Percentiles rank a stretch among this genome's conserved stretches.
Evolutionary conservation across 306 rosid genomes (phyloP).

Genomic region (Delonix regia): DNA sequence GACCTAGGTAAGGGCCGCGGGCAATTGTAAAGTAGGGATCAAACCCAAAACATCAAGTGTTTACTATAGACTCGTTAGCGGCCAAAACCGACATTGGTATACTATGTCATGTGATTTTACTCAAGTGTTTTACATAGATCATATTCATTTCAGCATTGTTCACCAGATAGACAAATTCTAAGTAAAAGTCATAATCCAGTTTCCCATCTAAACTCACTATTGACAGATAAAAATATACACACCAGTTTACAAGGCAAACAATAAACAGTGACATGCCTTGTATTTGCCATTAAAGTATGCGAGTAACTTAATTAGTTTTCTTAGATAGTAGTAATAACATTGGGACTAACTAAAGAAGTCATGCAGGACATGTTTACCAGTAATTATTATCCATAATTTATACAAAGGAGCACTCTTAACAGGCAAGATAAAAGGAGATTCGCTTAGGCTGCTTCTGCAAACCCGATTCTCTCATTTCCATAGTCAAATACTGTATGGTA

Average conservation of each 20-base stretch:
- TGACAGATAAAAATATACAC: background rate
- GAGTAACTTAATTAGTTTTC: background rate
- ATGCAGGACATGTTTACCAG: background rate
- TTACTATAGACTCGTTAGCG: too few species aligned
- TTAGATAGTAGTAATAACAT: background rate
- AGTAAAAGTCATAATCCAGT: too few species aligned
- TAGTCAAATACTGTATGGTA: slow-evolving; percentile 71
- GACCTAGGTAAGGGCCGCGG: too few species aligned
- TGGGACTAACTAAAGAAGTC: background rate
- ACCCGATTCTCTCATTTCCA: slow-evolving; percentile 64
- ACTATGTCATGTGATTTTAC: too few species aligned
- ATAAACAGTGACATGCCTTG: background rate
- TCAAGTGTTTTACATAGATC: too few species aligned
- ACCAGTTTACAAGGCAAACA: background rate
- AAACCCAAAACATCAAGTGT: too few species aligned
- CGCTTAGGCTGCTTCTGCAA: slow-evolving; percentile 70
- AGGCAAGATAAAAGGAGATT: background rate
- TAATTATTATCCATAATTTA: background rate
- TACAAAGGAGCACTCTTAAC: background rate
- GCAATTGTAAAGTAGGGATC: too few species aligned
- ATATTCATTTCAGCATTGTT: too few species aligned
- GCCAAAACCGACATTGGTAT: too few species aligned
- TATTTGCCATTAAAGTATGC: background rate
- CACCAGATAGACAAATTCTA: too few species aligned
- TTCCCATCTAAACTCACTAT: background rate